Base-by-base conservation (phyloP, 495 filamentous ascomycete genomes). In the Podospora pseudocomata region DNA sequence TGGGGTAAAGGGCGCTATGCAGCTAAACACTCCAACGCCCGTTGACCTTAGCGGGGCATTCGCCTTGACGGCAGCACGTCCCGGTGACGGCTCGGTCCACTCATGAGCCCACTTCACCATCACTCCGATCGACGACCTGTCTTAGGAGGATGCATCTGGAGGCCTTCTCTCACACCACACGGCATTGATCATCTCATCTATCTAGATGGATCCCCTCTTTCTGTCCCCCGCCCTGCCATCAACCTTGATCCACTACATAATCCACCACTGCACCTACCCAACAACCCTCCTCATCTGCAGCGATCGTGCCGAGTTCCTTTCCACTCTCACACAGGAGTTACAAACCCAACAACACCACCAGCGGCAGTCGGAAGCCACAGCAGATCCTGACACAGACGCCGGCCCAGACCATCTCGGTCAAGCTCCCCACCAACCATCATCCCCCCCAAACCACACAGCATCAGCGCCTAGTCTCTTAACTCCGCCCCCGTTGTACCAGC, bases 241-340 rank as follows among this genome's bases (percentile, higher is more conserved):
- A 6, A 86, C 89, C 69, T 84, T 95, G 65, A 78, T 96, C 26
- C 78, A 83, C 64, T 85, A 86, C 73, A 75, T 94, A 30, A 78
- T 96, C 44, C 71, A 86, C 44, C 75, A 81, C 30, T 84, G 88
- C 72, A 62, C 72, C 53, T 73, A 78, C 68, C 81, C 86, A 2
- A 89, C 86, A 1, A 87, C 86, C 0, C 76, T 96, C 16, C 77
- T 96, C 63, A 81, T 96, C 74, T 95, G 93, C 76, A 86, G 86
- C 5, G 84, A 86, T 18, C 86, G 86, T 58, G 76, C 85, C 4
- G 82, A 80, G 18, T 96, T 96, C 67, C 77, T 95, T 20, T 71
- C 76, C 34, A 73, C 79, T 32, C 77, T 83, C 39, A 68, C 78
- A 59, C 67, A 77, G 3, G 77, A 84, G 60, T 59, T 81, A 19